Conservation (phyloP, 768 basidiomycete genomes). For the Fomitopsis serialis region DNA sequence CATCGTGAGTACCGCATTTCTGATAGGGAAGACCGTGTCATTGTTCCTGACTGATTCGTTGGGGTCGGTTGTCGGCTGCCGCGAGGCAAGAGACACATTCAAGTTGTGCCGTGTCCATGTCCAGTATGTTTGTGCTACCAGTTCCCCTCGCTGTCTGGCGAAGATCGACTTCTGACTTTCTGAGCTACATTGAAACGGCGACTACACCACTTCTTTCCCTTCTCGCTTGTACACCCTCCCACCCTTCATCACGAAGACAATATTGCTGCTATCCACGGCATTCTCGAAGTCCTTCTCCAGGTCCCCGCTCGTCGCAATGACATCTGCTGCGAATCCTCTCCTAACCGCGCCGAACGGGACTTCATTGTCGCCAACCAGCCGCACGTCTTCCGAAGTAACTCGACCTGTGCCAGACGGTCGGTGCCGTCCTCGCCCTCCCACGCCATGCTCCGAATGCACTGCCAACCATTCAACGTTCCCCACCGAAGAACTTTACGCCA, state of each 20-base stretch:
- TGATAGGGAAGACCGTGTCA: too few relatives aligned
- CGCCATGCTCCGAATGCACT: slow-evolving; percentile 40
- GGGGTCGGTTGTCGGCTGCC: too few relatives aligned
- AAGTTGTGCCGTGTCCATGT: too few relatives aligned
- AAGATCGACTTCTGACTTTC: too few relatives aligned
- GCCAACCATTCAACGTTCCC: slow-evolving; percentile 57
- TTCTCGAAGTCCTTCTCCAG: slow-evolving; percentile 34
- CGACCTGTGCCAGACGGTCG: slow-evolving; percentile 21
- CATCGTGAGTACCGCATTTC: too few relatives aligned
- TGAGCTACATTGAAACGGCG: too few relatives aligned
- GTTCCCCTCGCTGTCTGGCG: too few relatives aligned
- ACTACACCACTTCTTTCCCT: slow-evolving; percentile 20
- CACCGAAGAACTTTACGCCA: slow-evolving; percentile 49
- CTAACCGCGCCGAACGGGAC: slow-evolving; percentile 51
- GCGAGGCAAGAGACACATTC: too few relatives aligned
- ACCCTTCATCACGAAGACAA: slow-evolving; percentile 57
- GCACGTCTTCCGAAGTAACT: slow-evolving; percentile 22
- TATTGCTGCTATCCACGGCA: slow-evolving; percentile 40
- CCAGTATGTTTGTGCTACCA: too few relatives aligned
- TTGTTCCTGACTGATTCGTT: too few relatives aligned
- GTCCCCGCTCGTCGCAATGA: slow-evolving; percentile 34
- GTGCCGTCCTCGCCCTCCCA: slow-evolving; percentile 35
- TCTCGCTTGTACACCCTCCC: slow-evolving; percentile 41
- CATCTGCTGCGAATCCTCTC: slow-evolving; percentile 51
- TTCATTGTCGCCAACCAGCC: slow-evolving; percentile 38